A percentile compares a stretch with the other conserved stretches of the same genome.
These are phyloP conservation scores for Colletotrichum cuscutae DNA, from an alignment of 2,329 filamentous ascomycete species.

Conservation along the genomic window DNA sequence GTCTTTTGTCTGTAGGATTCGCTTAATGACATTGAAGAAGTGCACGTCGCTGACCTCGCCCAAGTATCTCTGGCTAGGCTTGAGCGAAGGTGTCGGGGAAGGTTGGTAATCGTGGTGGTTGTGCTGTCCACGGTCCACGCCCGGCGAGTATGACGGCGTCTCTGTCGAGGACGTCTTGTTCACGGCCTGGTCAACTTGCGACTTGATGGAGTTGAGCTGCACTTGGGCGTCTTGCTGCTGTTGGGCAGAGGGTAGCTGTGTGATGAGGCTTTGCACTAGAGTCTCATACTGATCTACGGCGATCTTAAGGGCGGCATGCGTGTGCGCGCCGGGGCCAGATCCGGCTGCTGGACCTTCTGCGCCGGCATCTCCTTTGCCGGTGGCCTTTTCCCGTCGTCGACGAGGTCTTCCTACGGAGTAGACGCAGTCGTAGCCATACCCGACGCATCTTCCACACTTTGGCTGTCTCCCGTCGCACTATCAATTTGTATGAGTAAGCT, in stretches of 20 bases:
- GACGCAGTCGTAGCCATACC: conserved; percentile 39
- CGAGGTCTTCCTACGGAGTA: conserved; percentile 22
- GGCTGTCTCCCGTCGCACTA: conserved; percentile 38
- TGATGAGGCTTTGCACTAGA: neutral
- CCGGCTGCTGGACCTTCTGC: too few relatives aligned
- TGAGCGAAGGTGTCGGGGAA: neutral
- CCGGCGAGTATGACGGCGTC: neutral
- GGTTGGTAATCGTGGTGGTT: neutral
- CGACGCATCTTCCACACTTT: conserved; percentile 39
- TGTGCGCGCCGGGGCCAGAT: neutral
- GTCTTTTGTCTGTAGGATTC: conserved; percentile 34
- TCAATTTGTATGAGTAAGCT: neutral
- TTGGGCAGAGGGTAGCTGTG: neutral
- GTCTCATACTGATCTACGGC: neutral
- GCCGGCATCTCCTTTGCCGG: neutral
- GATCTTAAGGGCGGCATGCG: neutral
- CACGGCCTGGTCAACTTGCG: neutral
- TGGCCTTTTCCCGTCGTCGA: neutral
- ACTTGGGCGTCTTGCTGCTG: neutral
- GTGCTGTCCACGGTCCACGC: neutral
- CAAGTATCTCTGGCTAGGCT: conserved; percentile 41
- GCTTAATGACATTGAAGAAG: conserved; percentile 48
- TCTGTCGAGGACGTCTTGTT: neutral
- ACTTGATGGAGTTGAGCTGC: neutral
- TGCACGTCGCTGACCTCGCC: conserved; percentile 51